Conservation (phyloP, 768 basidiomycete species). For the Phylloporus arenicola region DNA sequence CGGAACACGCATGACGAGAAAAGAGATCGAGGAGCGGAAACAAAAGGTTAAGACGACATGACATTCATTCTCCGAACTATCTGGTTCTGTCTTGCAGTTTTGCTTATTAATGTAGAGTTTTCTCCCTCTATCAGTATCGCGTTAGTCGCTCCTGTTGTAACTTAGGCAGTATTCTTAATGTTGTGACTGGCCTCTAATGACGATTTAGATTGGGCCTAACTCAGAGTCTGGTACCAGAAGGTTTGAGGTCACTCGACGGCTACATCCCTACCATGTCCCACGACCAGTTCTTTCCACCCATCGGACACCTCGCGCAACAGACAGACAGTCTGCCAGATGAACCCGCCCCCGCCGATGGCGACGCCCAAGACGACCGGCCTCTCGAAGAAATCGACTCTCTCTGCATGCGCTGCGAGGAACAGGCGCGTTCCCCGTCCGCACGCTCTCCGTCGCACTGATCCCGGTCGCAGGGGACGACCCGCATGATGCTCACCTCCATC, state of each 20-base stretch:
- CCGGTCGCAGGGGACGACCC: constrained; percentile 70
- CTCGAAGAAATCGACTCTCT: constrained; percentile 85
- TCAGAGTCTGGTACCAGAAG: too few species aligned
- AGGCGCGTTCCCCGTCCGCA: constrained; percentile 48
- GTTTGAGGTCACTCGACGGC: too few species aligned
- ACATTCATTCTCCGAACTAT: not conserved
- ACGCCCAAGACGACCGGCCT: constrained; percentile 41
- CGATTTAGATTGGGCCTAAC: not conserved
- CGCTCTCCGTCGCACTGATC: not conserved
- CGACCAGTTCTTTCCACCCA: constrained; percentile 47
- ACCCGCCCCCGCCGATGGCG: constrained; percentile 22
- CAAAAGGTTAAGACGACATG: constrained; percentile 29
- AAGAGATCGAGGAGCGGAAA: constrained; percentile 54
- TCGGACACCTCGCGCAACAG: constrained; percentile 50
- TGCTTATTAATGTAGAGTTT: not conserved
- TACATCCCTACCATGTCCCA: constrained; percentile 18
- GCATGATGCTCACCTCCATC: constrained; percentile 86
- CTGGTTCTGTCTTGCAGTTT: not conserved
- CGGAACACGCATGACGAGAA: constrained; percentile 76
- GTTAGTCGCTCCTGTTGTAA: constrained; percentile 19
- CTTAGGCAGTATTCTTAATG: constrained; percentile 13
- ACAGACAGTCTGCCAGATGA: constrained; percentile 36
- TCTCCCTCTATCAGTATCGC: not conserved
- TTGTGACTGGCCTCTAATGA: not conserved
- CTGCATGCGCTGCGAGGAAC: constrained; percentile 90